These are phyloP conservation scores for Penicillium sumatraense DNA, from an alignment of 2,329 filamentous ascomycete genomes.

Conservation along the genomic window DNA sequence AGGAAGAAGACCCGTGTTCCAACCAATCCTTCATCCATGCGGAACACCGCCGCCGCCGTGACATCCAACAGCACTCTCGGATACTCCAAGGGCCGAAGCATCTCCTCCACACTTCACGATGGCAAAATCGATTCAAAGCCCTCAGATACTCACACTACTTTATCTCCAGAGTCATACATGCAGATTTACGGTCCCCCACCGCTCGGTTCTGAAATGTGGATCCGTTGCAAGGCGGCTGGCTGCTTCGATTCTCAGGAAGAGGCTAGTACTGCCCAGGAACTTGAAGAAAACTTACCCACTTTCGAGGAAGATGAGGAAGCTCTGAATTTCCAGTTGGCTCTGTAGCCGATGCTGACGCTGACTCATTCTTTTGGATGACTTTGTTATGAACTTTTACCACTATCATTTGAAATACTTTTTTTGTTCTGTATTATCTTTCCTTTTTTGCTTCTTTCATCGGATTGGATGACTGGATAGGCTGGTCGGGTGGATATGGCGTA, in stretches of 20 bases:
- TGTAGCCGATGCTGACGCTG: conserved; percentile 26
- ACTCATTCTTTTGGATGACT: conserved; percentile 8
- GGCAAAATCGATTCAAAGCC: conserved; percentile 29
- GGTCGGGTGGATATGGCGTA: neutral
- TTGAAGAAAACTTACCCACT: conserved; percentile 33
- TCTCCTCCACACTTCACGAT: conserved; percentile 37
- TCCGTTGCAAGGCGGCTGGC: conserved; percentile 43
- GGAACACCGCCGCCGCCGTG: conserved; percentile 65
- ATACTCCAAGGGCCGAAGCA: conserved; percentile 74
- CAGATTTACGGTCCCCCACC: conserved; percentile 48
- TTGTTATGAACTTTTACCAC: neutral
- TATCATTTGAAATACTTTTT: conserved; percentile 12
- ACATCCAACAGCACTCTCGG: conserved; percentile 82
- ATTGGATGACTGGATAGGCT: neutral
- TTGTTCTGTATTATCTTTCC: conserved; percentile 16
- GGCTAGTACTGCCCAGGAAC: conserved; percentile 24
- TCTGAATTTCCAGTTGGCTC: conserved; percentile 45
- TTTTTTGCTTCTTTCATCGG: neutral
- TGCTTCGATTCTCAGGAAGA: conserved; percentile 38
- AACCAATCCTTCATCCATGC: conserved; percentile 57
- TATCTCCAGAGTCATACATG: conserved; percentile 49
- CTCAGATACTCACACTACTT: conserved; percentile 28
- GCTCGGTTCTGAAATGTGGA: conserved; percentile 50
- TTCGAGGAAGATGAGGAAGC: conserved; percentile 47
- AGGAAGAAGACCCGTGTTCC: conserved; percentile 52